Conservation (phyloP, 2,329 filamentous ascomycete species). For the Fonsecaea pedrosoi region DNA sequence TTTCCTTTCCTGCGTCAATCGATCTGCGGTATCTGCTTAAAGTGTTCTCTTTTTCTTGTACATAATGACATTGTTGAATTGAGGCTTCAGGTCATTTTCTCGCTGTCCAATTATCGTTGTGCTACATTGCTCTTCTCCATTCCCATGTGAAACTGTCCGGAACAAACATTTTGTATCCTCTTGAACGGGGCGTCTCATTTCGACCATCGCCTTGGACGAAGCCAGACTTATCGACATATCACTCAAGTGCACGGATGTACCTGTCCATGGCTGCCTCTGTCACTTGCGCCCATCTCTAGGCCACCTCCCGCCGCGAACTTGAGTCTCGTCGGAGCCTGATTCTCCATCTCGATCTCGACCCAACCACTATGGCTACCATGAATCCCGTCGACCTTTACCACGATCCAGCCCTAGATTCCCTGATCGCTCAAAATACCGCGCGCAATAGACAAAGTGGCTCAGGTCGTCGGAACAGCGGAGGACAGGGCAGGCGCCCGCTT, state of each 20-base stretch:
- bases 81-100: conserved; percentile 22
- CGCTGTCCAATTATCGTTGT: conserved; percentile 18
- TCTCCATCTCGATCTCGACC: background rate
- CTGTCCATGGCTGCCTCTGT: conserved; percentile 15
- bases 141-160: conserved; percentile 2
- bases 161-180: background rate
- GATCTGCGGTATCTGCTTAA: conserved; percentile 22
- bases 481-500: conserved; percentile 18
- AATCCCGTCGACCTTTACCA: conserved; percentile 39
- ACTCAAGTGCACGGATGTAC: background rate
- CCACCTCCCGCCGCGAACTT: background rate
- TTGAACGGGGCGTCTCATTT: background rate
- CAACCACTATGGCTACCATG: conserved; percentile 33
- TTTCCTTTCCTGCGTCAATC: conserved; percentile 11
- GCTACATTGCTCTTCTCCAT: conserved; percentile 9
- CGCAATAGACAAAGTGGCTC: conserved; percentile 24
- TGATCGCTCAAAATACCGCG: conserved; percentile 24
- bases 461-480: conserved; percentile 19
- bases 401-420: conserved; percentile 36
- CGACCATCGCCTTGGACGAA: background rate
- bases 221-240: background rate
- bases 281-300: conserved; percentile 4
- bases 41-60: conserved; percentile 30
- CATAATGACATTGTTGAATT: conserved; percentile 25
- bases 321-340: background rate